These are phyloP conservation scores for Biscogniauxia mediterranea DNA, from an alignment of 2,329 filamentous ascomycete genomes.

Conservation along the genomic window DNA sequence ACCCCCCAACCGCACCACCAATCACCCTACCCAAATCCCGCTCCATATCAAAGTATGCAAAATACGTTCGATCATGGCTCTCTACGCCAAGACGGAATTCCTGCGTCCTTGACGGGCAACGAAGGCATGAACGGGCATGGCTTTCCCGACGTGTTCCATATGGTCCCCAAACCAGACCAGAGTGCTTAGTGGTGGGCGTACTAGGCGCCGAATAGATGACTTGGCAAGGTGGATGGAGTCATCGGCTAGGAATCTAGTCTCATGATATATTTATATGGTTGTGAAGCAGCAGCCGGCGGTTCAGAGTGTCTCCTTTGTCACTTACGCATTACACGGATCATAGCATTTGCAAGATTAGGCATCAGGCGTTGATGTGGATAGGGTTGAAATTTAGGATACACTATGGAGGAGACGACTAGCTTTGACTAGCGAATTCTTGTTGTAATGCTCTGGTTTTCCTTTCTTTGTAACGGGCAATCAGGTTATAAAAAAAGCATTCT, in stretches of 20 bases:
- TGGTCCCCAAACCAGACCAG: conserved; percentile 27
- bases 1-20: conserved; percentile 26
- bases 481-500: not conserved
- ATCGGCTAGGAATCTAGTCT: conserved; percentile 12
- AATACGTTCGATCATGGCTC: conserved; percentile 30
- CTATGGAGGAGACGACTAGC: conserved; percentile 6
- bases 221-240: not conserved
- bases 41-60: conserved; percentile 24
- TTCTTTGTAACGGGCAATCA: not conserved
- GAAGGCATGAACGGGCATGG: conserved; percentile 25
- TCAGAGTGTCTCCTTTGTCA: conserved; percentile 7
- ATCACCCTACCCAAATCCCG: conserved; percentile 26
- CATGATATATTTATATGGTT: not conserved
- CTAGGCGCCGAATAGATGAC: not conserved
- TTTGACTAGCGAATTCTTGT: conserved; percentile 13
- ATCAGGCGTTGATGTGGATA: conserved; percentile 13
- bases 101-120: conserved; percentile 27
- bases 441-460: not conserved
- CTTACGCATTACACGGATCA: conserved; percentile 22
- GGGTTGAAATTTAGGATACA: conserved; percentile 6
- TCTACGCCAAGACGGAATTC: conserved; percentile 28
- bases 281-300: not conserved
- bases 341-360: conserved; percentile 18
- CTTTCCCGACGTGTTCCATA: conserved; percentile 24
- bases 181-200: conserved; percentile 5